A percentile compares a stretch with the other conserved stretches of the same genome.
phyloP scores from a whole-genome alignment of 2,329 filamentous ascomycete species.

The Trichothecium sympodiale region DNA sequence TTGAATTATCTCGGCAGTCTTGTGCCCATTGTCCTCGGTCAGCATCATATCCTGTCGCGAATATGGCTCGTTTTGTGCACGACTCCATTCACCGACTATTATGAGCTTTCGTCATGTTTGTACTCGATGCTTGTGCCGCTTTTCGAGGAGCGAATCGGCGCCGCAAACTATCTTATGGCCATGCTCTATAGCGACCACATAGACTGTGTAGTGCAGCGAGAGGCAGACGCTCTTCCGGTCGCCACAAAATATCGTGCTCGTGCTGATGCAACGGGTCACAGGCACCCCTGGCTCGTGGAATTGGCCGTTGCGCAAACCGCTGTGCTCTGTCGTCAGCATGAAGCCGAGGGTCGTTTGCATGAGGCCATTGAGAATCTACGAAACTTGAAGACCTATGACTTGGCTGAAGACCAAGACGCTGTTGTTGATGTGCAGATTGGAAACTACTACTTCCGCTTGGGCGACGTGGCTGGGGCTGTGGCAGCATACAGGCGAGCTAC shows the following conservation, averaged over 20 bases:
- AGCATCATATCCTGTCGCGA: conserved; percentile 16
- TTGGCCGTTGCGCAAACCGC: conserved; percentile 19
- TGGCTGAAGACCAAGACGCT: conserved; percentile 19
- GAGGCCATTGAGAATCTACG: conserved; percentile 18
- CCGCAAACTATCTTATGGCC: conserved; percentile 20
- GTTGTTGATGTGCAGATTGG: conserved; percentile 19
- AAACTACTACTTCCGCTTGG: conserved; percentile 18
- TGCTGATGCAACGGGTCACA: conserved; percentile 16
- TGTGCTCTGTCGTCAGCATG: conserved; percentile 16
- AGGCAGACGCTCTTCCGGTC: conserved; percentile 16
- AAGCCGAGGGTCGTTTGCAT: conserved; percentile 15
- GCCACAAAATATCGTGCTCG: conserved; percentile 15
- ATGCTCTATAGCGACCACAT: conserved; percentile 22
- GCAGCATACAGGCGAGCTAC: conserved; percentile 17
- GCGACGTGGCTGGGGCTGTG: conserved; percentile 16
- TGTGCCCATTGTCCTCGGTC: conserved; percentile 18
- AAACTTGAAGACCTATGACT: conserved; percentile 15
- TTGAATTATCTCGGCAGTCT: conserved; percentile 18
- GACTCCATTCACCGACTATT: conserved; percentile 20
- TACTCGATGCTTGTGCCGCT: conserved; percentile 18
- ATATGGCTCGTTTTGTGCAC: conserved; percentile 20
- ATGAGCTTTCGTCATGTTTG: conserved; percentile 18
- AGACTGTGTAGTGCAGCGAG: conserved; percentile 17
- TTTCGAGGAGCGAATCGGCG: conserved; percentile 18
- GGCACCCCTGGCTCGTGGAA: conserved; percentile 19